phyloP scores from a whole-genome alignment of 2,329 filamentous ascomycete species.

The Phaeosphaeriaceae sp. region DNA sequence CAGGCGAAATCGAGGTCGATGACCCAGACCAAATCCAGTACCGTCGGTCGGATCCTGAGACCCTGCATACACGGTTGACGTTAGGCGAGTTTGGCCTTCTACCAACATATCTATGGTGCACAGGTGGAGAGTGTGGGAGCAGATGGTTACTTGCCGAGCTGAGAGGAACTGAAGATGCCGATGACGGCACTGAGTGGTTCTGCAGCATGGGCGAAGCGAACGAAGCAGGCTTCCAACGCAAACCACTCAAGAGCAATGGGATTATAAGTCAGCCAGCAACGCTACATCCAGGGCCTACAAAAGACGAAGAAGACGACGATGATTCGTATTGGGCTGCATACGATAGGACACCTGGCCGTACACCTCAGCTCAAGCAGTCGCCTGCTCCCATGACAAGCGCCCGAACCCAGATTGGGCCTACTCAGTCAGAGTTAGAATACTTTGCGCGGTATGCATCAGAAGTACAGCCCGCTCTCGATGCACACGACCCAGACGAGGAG shows the following conservation, averaged over 20 bases:
- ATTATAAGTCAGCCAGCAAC: constrained; percentile 11
- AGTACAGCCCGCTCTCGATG: constrained; percentile 81
- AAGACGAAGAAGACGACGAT: constrained; percentile 64
- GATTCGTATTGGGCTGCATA: constrained; percentile 84
- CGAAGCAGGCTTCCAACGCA: constrained; percentile 49
- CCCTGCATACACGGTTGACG: constrained; percentile 70
- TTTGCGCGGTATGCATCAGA: constrained; percentile 75
- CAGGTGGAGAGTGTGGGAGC: constrained; percentile 67
- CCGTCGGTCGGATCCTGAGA: constrained; percentile 75
- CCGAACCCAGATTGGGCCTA: constrained; percentile 43
- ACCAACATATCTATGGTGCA: constrained; percentile 73
- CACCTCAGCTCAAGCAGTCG: constrained; percentile 60
- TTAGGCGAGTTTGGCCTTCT: constrained; percentile 67
- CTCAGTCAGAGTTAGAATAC: constrained; percentile 69
- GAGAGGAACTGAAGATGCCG: constrained; percentile 60
- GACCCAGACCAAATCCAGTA: constrained; percentile 69
- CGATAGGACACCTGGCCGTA: constrained; percentile 66
- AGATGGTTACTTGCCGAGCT: constrained; percentile 79
- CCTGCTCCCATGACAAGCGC: constrained; percentile 61
- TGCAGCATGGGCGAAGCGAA: constrained; percentile 67
- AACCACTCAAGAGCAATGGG: constrained; percentile 28
- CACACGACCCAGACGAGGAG: constrained; percentile 79
- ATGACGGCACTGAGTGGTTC: constrained; percentile 65
- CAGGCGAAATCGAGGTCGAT: constrained; percentile 78
- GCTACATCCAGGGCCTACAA: constrained; percentile 20